These are phyloP conservation scores for Globisporangium carolinianum DNA, from an alignment of 352 stramenopile species.

Conservation along the genomic window DNA sequence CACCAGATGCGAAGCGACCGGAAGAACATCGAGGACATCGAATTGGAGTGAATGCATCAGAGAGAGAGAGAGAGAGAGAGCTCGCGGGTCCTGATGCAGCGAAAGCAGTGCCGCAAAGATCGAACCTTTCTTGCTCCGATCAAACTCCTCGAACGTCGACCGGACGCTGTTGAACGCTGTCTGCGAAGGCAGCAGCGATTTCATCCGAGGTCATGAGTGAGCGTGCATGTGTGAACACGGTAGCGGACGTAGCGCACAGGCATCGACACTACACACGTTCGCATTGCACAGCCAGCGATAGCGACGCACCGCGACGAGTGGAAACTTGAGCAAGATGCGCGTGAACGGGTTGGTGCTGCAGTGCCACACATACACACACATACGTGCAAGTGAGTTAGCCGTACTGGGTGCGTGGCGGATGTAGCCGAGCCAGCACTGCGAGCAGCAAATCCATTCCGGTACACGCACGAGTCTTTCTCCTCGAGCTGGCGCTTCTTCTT, in stretches of 20 bases:
- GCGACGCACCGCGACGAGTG: constrained; percentile 35
- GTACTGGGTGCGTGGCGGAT: too few species aligned
- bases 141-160: constrained; percentile 56
- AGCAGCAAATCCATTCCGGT: too few species aligned
- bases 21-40: too few species aligned
- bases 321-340: constrained; percentile 74
- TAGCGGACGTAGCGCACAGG: too few species aligned
- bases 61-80: too few species aligned
- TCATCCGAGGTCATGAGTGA: neutral
- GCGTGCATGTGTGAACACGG: neutral
- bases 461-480: constrained; percentile 40
- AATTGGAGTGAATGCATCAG: too few species aligned
- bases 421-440: too few species aligned
- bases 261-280: too few species aligned
- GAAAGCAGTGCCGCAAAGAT: neutral
- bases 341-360: constrained; percentile 58
- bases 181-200: constrained; percentile 8
- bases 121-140: constrained; percentile 46
- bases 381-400: too few species aligned
- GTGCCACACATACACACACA: neutral
- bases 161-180: constrained; percentile 77
- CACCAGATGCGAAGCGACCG: too few species aligned
- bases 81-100: too few species aligned
- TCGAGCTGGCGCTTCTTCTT: constrained; percentile 47
- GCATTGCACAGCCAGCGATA: neutral